phyloP scores from a whole-genome alignment of 768 basidiomycete genomes.

The Lentinus brumalis region DNA sequence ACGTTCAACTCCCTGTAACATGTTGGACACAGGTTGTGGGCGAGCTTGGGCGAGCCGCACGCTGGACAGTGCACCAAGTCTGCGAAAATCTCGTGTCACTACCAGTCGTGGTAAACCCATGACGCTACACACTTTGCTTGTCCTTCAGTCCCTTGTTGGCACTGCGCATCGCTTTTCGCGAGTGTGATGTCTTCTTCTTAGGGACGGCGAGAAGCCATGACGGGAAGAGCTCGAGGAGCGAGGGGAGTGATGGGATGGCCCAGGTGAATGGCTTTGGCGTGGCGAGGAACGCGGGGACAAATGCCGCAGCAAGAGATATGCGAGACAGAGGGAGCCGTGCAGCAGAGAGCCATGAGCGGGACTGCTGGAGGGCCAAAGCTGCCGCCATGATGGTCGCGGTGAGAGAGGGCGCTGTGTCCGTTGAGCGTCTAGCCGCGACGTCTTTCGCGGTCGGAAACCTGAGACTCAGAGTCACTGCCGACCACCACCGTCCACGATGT shows the following conservation, averaged over 20 bases:
- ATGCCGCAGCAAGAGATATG: constrained; percentile 24
- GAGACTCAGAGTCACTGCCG: neutral
- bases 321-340: constrained; percentile 26
- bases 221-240: constrained; percentile 76
- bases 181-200: constrained; percentile 92
- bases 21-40: constrained; percentile 81
- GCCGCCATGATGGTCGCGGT: constrained; percentile 36
- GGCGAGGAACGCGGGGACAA: constrained; percentile 25
- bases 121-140: constrained; percentile 69
- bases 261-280: constrained; percentile 35
- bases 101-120: neutral
- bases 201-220: constrained; percentile 90
- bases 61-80: constrained; percentile 91
- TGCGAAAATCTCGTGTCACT: constrained; percentile 33
- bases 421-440: constrained; percentile 16
- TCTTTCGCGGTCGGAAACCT: neutral
- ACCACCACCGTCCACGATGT: constrained; percentile 50
- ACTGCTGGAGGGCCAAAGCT: constrained; percentile 38
- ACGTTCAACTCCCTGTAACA: constrained; percentile 77
- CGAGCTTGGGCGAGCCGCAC: constrained; percentile 86
- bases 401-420: neutral
- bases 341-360: constrained; percentile 24
- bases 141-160: constrained; percentile 96
- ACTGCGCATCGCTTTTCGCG: constrained; percentile 90
- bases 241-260: constrained; percentile 44